A percentile compares a stretch with the other conserved stretches of the same genome.
Evolutionary conservation across 768 basidiomycete genomes (phyloP).

Genomic region (Pseudohyphozyma bogoriensis): DNA sequence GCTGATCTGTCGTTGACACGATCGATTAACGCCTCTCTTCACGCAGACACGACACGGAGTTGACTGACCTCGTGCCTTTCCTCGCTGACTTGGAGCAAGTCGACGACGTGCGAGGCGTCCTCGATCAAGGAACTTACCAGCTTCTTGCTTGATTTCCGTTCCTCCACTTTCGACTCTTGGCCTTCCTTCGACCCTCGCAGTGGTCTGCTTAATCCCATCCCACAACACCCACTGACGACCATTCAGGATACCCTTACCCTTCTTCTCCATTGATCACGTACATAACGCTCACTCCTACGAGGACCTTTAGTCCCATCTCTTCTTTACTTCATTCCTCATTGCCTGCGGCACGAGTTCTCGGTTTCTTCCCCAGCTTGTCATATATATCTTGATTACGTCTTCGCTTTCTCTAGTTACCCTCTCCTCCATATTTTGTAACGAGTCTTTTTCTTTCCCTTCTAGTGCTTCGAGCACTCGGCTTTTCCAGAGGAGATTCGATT

Average conservation of each 20-base stretch:
- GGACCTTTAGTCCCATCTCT: no score
- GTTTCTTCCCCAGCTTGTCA: no score
- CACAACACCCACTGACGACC: neutral
- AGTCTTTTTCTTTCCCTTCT: no score
- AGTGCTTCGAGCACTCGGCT: no score
- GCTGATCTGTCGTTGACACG: neutral
- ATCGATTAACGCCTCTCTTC: neutral
- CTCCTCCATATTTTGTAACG: no score
- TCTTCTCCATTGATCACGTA: neutral
- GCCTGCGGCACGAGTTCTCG: no score
- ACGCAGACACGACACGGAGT: slow-evolving; percentile 88
- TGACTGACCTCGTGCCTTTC: slow-evolving; percentile 92
- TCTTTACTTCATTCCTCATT: no score
- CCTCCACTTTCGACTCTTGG: no score
- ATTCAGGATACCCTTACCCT: neutral
- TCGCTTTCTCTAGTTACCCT: no score
- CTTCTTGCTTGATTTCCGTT: slow-evolving; percentile 3
- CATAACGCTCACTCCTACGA: no score
- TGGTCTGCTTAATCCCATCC: neutral
- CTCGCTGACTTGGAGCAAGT: slow-evolving; percentile 73
- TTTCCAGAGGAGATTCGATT: no score
- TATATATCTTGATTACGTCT: no score
- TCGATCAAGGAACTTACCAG: slow-evolving; percentile 60
- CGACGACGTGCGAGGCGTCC: slow-evolving; percentile 80
- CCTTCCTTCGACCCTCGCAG: neutral